Evolutionary conservation across 2,329 filamentous ascomycete genomes (phyloP).

Genomic region (Epichloe elymi): DNA sequence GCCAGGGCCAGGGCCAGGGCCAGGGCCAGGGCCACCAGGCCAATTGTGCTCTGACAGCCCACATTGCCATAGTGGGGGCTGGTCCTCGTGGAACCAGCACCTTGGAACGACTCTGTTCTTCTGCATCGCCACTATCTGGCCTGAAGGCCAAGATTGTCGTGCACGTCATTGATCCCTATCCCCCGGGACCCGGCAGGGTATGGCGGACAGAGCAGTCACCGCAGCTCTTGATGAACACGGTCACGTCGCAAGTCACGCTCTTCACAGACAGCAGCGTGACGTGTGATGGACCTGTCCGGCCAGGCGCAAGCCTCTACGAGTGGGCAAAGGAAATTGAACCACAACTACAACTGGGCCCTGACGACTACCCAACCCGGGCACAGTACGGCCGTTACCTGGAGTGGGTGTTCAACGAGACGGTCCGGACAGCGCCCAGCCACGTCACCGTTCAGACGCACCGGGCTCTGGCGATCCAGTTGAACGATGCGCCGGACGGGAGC

Average conservation of each 20-base stretch:
- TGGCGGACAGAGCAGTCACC: constrained; percentile 5
- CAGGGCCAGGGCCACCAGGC: too few species aligned
- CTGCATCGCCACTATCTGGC: neutral
- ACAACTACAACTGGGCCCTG: constrained; percentile 1
- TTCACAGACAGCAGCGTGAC: constrained; percentile 3
- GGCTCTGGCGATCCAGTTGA: neutral
- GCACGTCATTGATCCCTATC: constrained; percentile 3
- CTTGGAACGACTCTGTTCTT: constrained; percentile 3
- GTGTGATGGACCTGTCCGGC: constrained; percentile 4
- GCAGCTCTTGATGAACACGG: constrained; percentile 5
- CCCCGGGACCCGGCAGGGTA: constrained; percentile 1
- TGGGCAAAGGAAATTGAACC: constrained; percentile 1
- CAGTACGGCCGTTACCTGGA: constrained; percentile 4
- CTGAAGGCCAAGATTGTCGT: neutral
- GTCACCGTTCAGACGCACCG: neutral
- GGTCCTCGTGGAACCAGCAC: constrained; percentile 5
- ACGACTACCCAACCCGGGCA: constrained; percentile 4
- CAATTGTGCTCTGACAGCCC: neutral
- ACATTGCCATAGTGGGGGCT: constrained; percentile 5
- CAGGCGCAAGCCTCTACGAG: constrained; percentile 4
- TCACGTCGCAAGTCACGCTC: constrained; percentile 5
- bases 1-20: too few species aligned
- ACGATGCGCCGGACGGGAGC: neutral
- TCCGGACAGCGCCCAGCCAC: constrained; percentile 1
- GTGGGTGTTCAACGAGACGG: constrained; percentile 3